phyloP scores from a whole-genome alignment of 306 rosid species.

The Quercus rubra region DNA sequence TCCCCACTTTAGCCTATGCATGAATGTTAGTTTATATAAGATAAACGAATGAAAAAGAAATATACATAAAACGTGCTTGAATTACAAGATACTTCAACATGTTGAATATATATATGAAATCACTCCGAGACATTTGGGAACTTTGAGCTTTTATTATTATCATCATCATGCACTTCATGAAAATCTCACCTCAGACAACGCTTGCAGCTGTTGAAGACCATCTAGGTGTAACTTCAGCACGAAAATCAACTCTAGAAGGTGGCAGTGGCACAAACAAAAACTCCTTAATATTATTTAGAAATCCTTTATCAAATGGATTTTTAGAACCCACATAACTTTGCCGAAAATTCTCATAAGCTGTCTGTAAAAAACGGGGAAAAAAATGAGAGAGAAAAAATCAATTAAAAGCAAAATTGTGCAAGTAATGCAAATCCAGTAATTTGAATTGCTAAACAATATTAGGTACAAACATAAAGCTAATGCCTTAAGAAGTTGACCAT shows the following conservation, averaged over 20 bases:
- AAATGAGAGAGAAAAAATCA: too few species aligned
- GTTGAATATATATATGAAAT: too few species aligned
- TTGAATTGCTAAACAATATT: background rate
- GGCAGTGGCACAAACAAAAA: conserved; percentile 17
- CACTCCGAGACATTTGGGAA: too few species aligned
- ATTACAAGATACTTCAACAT: too few species aligned
- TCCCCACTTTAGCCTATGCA: too few species aligned
- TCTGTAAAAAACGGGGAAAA: background rate
- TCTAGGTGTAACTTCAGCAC: conserved; percentile 12
- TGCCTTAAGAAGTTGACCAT: background rate
- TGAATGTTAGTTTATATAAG: too few species aligned
- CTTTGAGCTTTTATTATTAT: too few species aligned
- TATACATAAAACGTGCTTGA: too few species aligned
- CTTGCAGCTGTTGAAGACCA: background rate
- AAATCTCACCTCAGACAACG: background rate
- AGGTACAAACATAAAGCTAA: too few species aligned
- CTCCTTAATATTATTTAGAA: conserved; percentile 16
- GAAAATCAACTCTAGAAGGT: conserved; percentile 32
- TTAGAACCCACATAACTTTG: conserved; percentile 15
- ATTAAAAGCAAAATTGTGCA: too few species aligned
- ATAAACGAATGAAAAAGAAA: too few species aligned
- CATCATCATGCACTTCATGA: background rate
- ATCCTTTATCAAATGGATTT: conserved; percentile 20
- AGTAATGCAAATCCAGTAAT: background rate
- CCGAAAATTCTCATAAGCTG: conserved; percentile 30